Evolutionary conservation across 2,329 filamentous ascomycete genomes (phyloP), one percentile per base, ranked within the genome.

Genomic region (Colletotrichum navitas): DNA sequence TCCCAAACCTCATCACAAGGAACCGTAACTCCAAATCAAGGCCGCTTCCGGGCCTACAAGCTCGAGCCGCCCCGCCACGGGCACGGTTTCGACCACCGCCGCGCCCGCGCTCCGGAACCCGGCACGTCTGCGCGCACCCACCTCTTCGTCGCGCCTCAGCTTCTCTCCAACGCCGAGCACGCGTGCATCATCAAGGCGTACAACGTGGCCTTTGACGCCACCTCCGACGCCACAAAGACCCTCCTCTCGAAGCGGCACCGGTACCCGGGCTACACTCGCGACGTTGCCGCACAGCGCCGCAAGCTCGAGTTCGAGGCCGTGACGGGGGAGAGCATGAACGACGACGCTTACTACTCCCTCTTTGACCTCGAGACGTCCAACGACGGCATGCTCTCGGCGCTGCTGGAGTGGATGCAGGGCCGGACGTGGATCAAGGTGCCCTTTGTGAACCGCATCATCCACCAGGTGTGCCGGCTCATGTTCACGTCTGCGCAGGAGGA

Each of bases 351-450:
- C 45, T 70, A 68, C 58, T 47, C 61, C 62, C 58, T 74, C 52
- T 72, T 65, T 47, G 64, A 73, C 43, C 72, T 68, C 26, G 61
- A 67, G 61, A 67, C 32, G 8, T 26, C 63, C n/a, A 74, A 73
- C 26, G 73, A 74, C n/a, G 73, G 73, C 11, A 64, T 72, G 60
- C 24, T 72, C 29, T 73, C 68, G 21, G 60, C 43, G 24, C 62
- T 72, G 7, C 62, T 65, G 7, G 68, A 72, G 62, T 74, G 64
- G 60, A 71, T 67, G 49, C 59, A 65, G 47, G 73, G 73, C 47
- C 68, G 67, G 26, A 32, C 26, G 24, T 60, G 39, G n/a, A 51
- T 74, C 24, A 73, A 73, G 34, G 65, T 65, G n/a, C 51, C 47
- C 0, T 66, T 41, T 21, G 62, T 74, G 14, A 74, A 74, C 71